Evolutionary conservation across 139 green algal species (phyloP).

Genomic region (Zygnema circumcarinatum): DNA sequence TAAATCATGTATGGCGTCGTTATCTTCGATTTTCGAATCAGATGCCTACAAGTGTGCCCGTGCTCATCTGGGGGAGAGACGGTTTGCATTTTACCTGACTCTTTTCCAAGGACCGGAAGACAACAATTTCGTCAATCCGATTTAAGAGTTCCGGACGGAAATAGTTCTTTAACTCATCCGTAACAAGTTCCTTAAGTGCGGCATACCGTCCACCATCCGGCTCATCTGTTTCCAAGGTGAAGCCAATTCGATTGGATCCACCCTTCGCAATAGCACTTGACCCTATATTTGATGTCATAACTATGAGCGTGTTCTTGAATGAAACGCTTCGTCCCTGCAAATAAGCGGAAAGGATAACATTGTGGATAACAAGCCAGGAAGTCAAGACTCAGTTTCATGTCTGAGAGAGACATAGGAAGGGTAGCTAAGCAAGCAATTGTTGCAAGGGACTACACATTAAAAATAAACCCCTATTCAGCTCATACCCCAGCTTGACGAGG

Average conservation of each 20-base stretch:
- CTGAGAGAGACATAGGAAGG: neutral
- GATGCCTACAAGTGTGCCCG: too few species aligned
- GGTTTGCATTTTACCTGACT: constrained; percentile 91
- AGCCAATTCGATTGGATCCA: constrained; percentile 70
- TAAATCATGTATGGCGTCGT: too few species aligned
- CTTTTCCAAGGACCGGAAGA: constrained; percentile 99
- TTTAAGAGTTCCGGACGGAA: constrained; percentile 87
- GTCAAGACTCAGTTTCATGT: neutral
- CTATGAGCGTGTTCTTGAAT: constrained; percentile 83
- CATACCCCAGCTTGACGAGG: too few species aligned
- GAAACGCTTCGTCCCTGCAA: constrained; percentile 72
- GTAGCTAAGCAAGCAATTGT: neutral
- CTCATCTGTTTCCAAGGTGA: constrained; percentile 64
- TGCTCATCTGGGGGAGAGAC: too few species aligned
- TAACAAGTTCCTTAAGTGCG: constrained; percentile 74
- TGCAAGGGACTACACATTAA: neutral
- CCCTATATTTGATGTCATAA: constrained; percentile 84
- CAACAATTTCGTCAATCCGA: constrained; percentile 88
- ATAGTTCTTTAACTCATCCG: constrained; percentile 81
- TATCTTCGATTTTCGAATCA: too few species aligned
- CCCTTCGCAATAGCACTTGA: constrained; percentile 77
- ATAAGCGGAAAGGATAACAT: too few species aligned
- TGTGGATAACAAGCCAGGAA: too few species aligned
- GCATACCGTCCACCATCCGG: constrained; percentile 65
- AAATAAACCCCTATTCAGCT: too few species aligned